Percentiles rank a stretch among this genome's conserved stretches.
These are phyloP conservation scores for Gossypium aridum DNA, from an alignment of 441 rosid species.

Conservation along the genomic window DNA sequence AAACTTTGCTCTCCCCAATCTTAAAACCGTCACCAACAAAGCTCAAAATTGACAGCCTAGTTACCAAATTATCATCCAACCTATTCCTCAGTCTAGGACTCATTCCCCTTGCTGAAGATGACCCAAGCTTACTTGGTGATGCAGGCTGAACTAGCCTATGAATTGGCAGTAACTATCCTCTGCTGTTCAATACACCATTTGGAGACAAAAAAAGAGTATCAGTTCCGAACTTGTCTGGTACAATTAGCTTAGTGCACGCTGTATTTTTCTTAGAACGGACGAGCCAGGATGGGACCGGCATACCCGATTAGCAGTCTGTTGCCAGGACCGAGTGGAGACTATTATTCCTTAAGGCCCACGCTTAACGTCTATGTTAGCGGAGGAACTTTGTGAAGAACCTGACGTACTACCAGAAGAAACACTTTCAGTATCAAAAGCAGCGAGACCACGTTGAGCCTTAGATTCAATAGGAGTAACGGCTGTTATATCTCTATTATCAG, in stretches of 20 bases:
- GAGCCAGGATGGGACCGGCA: conserved; percentile 34
- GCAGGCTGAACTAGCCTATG: conserved; percentile 54
- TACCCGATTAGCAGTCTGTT: conserved; percentile 38
- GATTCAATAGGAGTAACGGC: conserved; percentile 18
- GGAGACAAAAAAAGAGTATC: conserved; percentile 57
- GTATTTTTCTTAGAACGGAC: conserved; percentile 28
- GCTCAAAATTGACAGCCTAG: conserved; percentile 57
- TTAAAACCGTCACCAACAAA: conserved; percentile 63
- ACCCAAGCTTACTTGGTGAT: conserved; percentile 62
- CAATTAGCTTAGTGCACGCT: conserved; percentile 30
- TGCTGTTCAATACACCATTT: conserved; percentile 31
- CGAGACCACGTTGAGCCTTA: conserved; percentile 24
- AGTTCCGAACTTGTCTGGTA: conserved; percentile 35
- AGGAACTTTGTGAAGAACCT: conserved; percentile 25
- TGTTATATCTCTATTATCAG: conserved; percentile 36
- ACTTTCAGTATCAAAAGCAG: conserved; percentile 64
- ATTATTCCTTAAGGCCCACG: conserved; percentile 28
- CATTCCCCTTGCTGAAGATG: conserved; percentile 40
- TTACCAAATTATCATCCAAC: conserved; percentile 29
- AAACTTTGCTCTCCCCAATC: conserved; percentile 53
- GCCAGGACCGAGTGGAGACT: conserved; percentile 52
- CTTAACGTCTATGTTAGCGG: conserved; percentile 19
- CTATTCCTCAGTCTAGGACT: conserved; percentile 65
- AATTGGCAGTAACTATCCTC: conserved; percentile 46
- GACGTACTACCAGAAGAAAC: conserved; percentile 67